These are phyloP conservation scores for Neofusicoccum kwambonambiense DNA, from an alignment of 2,329 filamentous ascomycete genomes.

Conservation along the genomic window DNA sequence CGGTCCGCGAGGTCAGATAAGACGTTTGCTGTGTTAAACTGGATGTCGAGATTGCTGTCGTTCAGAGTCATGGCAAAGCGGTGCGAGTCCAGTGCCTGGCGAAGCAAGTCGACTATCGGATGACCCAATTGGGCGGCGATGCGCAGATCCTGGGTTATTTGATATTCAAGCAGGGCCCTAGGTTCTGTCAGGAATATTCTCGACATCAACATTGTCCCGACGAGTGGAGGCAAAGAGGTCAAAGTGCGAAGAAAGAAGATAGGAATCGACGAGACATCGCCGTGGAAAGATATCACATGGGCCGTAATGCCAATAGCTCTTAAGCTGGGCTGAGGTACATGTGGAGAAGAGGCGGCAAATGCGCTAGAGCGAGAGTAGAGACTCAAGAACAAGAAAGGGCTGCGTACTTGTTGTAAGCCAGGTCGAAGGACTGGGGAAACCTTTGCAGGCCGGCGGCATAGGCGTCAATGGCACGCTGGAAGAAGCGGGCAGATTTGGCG, in stretches of 20 bases:
- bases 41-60: slow-evolving; percentile 62
- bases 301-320: too few species aligned
- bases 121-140: slow-evolving; percentile 59
- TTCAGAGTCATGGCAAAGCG: slow-evolving; percentile 60
- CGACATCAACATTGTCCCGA: not conserved
- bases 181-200: not conserved
- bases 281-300: too few species aligned
- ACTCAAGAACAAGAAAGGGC: too few species aligned
- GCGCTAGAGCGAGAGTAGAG: not conserved
- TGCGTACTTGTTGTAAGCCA: slow-evolving; percentile 71
- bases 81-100: slow-evolving; percentile 63
- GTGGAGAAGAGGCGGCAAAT: not conserved
- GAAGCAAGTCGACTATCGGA: slow-evolving; percentile 54
- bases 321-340: not conserved
- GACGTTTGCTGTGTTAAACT: slow-evolving; percentile 72
- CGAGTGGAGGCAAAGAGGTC: not conserved
- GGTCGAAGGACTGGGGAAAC: slow-evolving; percentile 64
- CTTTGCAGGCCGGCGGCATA: slow-evolving; percentile 64
- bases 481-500: slow-evolving; percentile 62
- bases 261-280: too few species aligned
- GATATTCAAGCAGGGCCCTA: slow-evolving; percentile 67
- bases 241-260: too few species aligned
- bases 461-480: slow-evolving; percentile 62
- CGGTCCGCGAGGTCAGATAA: slow-evolving; percentile 64
- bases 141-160: slow-evolving; percentile 65